A percentile compares a stretch with the other conserved stretches of the same genome.
phyloP scores from a whole-genome alignment of 805 yeast species.

The Candida endomychidarum region DNA sequence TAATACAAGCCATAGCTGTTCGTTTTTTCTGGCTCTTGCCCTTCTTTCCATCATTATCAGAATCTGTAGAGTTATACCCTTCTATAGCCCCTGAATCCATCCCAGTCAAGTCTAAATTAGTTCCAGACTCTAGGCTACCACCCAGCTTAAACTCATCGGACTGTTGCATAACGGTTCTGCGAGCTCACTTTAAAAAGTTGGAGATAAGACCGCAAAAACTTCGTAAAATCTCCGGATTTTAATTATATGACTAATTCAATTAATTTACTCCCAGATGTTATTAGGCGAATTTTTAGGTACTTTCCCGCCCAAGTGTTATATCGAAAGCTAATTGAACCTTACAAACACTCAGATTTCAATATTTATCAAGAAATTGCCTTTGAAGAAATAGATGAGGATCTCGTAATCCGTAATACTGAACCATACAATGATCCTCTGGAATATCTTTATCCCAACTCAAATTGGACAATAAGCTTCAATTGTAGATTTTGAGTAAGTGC shows the following conservation, averaged over 20 bases:
- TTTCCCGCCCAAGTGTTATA: background rate
- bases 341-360: background rate
- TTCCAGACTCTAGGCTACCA: too few relatives aligned
- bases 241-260: too few relatives aligned
- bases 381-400: background rate
- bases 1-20: constrained; percentile 50
- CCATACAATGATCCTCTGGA: constrained; percentile 10
- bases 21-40: constrained; percentile 21
- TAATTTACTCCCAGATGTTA: constrained; percentile 1
- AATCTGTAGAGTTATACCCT: background rate
- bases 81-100: too few relatives aligned
- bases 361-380: background rate
- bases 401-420: constrained; percentile 7
- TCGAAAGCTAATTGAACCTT: constrained; percentile 3
- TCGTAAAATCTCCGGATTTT: too few relatives aligned
- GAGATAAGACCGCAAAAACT: too few relatives aligned
- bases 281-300: background rate
- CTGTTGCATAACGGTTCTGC: too few relatives aligned
- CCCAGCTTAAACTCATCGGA: too few relatives aligned
- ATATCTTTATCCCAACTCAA: background rate
- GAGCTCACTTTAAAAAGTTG: too few relatives aligned
- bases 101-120: too few relatives aligned
- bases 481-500: constrained; percentile 13
- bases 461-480: constrained; percentile 3
- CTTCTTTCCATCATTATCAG: background rate